Conservation (phyloP, 257 asterid species). For the Orobanche coerulescens region DNA sequence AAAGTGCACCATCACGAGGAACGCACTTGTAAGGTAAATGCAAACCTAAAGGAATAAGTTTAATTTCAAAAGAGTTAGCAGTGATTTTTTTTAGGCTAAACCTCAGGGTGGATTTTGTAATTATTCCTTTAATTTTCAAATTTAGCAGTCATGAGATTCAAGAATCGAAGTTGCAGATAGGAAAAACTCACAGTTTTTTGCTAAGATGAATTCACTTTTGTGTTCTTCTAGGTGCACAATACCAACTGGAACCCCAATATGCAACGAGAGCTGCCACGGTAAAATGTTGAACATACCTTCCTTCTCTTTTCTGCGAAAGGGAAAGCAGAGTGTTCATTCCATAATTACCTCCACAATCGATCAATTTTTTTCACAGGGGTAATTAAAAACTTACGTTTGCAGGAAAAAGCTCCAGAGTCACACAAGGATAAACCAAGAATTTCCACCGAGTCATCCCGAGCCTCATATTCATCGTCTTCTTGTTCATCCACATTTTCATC, state of each 20-base stretch:
- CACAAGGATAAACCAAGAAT: slow-evolving; percentile 40
- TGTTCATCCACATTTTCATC: slow-evolving; percentile 65
- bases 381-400: slow-evolving; percentile 28
- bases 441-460: slow-evolving; percentile 63
- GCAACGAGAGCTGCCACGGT: slow-evolving; percentile 34
- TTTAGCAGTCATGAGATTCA: slow-evolving; percentile 9
- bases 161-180: slow-evolving; percentile 9
- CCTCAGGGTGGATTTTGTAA: no score
- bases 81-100: no score
- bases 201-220: slow-evolving; percentile 22
- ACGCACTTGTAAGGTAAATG: no score
- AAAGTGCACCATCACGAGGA: no score
- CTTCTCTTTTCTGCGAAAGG: not conserved
- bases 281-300: slow-evolving; percentile 21
- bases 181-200: slow-evolving; percentile 2
- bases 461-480: slow-evolving; percentile 54
- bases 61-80: no score
- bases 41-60: no score
- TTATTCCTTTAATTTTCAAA: no score
- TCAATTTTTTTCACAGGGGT: not conserved
- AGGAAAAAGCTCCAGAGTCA: slow-evolving; percentile 43
- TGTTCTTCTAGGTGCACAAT: slow-evolving; percentile 40
- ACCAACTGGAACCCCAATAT: slow-evolving; percentile 36
- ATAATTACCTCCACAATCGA: not conserved
- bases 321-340: not conserved